Conservation (phyloP, 2,329 filamentous ascomycete genomes). For the Cladosporium colombiae region DNA sequence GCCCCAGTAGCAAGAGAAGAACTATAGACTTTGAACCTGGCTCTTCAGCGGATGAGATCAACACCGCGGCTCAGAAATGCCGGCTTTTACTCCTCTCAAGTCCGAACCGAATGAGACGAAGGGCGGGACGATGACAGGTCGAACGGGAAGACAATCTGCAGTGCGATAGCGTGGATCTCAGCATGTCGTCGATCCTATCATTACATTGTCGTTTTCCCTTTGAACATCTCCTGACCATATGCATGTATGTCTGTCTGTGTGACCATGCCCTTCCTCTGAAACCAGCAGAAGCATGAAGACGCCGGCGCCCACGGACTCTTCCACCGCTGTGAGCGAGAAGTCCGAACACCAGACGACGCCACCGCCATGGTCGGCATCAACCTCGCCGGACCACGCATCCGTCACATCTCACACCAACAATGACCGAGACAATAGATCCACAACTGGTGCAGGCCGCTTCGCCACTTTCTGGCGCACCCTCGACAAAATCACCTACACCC, state of each 20-base stretch:
- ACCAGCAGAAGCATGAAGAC: constrained; percentile 10
- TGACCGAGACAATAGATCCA: background rate
- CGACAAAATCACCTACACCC: constrained; percentile 53
- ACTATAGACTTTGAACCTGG: too few relatives aligned
- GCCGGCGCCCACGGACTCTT: background rate
- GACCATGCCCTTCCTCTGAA: background rate
- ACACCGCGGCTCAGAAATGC: background rate
- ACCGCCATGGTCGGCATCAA: background rate
- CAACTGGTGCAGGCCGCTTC: background rate
- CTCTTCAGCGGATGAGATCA: background rate
- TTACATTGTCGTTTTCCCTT: background rate
- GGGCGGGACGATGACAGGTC: constrained; percentile 12
- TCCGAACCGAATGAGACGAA: constrained; percentile 3
- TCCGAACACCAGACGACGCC: constrained; percentile 1
- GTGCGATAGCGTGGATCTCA: background rate
- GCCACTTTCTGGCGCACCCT: background rate
- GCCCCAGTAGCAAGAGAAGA: too few relatives aligned
- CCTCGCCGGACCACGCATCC: background rate
- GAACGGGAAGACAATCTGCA: background rate
- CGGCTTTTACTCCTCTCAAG: background rate
- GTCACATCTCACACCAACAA: background rate
- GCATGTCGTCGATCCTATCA: background rate
- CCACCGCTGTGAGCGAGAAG: constrained; percentile 11
- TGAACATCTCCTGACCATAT: background rate
- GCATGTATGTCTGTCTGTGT: background rate